Evolutionary conservation across 2,329 filamentous ascomycete species (phyloP).

Genomic region (Colletotrichum magnum): DNA sequence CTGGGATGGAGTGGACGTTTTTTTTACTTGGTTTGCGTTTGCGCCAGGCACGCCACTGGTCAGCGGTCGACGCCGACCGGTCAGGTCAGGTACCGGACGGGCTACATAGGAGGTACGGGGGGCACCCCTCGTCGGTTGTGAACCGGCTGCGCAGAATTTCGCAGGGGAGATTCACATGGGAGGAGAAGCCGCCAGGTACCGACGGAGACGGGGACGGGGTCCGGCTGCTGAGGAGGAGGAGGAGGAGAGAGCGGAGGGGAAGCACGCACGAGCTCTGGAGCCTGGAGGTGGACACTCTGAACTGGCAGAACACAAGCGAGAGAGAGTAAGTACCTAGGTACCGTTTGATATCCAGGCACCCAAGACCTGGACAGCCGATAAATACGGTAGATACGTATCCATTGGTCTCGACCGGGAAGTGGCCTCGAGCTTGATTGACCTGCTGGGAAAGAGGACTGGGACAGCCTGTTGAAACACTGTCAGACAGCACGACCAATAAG

Average conservation of each 20-base stretch:
- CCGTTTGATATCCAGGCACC: too few species aligned
- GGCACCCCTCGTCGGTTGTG: slow-evolving; percentile 28
- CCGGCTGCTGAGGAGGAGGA: too few species aligned
- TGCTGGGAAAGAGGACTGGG: slow-evolving; percentile 30
- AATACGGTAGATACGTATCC: slow-evolving; percentile 10
- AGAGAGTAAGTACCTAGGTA: not conserved
- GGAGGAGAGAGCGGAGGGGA: not conserved
- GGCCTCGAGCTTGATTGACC: slow-evolving; percentile 18
- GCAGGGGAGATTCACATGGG: slow-evolving; percentile 28
- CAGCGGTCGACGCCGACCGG: not conserved
- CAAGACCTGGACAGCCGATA: too few species aligned
- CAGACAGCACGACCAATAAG: slow-evolving; percentile 29
- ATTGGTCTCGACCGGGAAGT: slow-evolving; percentile 18
- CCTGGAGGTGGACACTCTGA: not conserved
- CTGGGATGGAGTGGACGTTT: not conserved
- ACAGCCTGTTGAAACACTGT: slow-evolving; percentile 37
- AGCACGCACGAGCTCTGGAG: slow-evolving; percentile 12
- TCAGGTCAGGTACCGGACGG: not conserved
- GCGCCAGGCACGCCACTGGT: slow-evolving; percentile 20
- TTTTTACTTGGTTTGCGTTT: not conserved
- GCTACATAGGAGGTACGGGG: slow-evolving; percentile 3
- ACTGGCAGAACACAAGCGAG: not conserved
- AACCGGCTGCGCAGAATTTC: slow-evolving; percentile 30
- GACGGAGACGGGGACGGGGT: not conserved
- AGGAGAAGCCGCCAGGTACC: slow-evolving; percentile 26